These are phyloP conservation scores for Vitis amurensis DNA, from an alignment of 164 flowering plant genomes.

Conservation along the genomic window DNA sequence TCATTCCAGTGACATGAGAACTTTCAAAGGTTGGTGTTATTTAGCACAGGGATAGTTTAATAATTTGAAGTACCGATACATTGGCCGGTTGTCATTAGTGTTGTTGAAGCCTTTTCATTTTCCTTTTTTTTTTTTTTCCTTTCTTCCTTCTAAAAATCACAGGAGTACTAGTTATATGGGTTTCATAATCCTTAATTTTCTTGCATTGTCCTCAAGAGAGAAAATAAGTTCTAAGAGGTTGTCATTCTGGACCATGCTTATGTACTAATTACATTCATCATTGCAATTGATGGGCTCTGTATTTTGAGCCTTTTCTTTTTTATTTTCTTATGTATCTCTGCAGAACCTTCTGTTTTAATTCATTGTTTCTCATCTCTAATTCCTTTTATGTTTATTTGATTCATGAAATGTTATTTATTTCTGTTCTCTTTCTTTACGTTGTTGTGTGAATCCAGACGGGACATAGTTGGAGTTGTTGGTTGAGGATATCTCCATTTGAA, in stretches of 20 bases:
- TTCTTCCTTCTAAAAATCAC: slow-evolving; percentile 12
- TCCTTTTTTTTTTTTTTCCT: no score
- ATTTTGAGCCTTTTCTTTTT: slow-evolving; percentile 4
- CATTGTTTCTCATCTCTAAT: neutral
- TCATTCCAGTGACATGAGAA: slow-evolving; percentile 21
- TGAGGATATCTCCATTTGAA: no score
- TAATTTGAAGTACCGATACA: slow-evolving; percentile 31
- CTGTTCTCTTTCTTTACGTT: no score
- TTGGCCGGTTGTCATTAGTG: slow-evolving; percentile 21
- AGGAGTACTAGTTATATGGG: slow-evolving; percentile 22
- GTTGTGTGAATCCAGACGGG: no score
- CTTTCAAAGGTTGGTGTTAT: slow-evolving; percentile 16
- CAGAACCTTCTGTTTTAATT: neutral
- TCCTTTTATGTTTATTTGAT: no score
- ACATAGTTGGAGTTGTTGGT: no score
- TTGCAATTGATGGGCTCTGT: slow-evolving; percentile 22
- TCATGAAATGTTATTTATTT: no score
- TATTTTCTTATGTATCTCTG: neutral
- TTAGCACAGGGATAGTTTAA: slow-evolving; percentile 37
- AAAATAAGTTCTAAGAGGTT: slow-evolving; percentile 28
- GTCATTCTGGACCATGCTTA: slow-evolving; percentile 20
- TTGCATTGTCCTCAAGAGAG: slow-evolving; percentile 21
- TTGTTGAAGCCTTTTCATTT: slow-evolving; percentile 9
- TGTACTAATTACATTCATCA: slow-evolving; percentile 29
- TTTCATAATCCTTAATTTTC: slow-evolving; percentile 19